Base-by-base conservation (phyloP, 805 yeast species). In the Jamesozyma spencerorum region DNA sequence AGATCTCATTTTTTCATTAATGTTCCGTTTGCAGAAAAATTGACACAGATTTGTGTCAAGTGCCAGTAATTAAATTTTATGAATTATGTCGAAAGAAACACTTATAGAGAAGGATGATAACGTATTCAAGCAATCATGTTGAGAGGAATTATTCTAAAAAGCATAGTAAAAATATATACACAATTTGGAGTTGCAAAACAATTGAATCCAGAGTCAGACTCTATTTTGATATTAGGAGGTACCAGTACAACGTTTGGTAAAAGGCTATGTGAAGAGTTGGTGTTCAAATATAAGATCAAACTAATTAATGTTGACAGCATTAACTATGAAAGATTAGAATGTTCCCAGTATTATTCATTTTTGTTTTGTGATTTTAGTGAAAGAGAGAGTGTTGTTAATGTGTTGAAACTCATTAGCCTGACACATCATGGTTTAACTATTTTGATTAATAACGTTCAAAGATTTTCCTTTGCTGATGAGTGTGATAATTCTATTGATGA, bases 151-250 rank as follows among this genome's bases (percentile, higher is more conserved):
- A 22, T 34, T 34, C 12, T 34, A 4, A 20, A 22, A 7, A 10
- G 3, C 5, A 7, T 34, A 8, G 3, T 15, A 10, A 18, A 34
- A 14, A 8, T 22, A 3, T 22, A 38, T 12, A 27, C 27, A 6
- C 5, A 12, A 13, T 7, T 40, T 10, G 39, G 43, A 4, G 37
- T 32, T 5, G 24, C 19, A 2, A 40, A 40, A 18, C 31, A 28
- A 13, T 37, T 51, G 4, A 46, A 43, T 24, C 37, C 48, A 2
- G 38, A 30, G 3, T 15, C 12, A 7, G 53, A 50, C 36, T 36
- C 34, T 3, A 45, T 51, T 3, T 26, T 53, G 7, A 41, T 54
- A 10, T 31, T 53, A 4, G 57, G 57, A n/a, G 58, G 57, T 3
- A 46, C 53, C 13, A 41, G 45, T 6, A 46, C 48, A 14, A 40